Conservation (phyloP, 805 yeast genomes). For the Starmerella sirachaensis region DNA sequence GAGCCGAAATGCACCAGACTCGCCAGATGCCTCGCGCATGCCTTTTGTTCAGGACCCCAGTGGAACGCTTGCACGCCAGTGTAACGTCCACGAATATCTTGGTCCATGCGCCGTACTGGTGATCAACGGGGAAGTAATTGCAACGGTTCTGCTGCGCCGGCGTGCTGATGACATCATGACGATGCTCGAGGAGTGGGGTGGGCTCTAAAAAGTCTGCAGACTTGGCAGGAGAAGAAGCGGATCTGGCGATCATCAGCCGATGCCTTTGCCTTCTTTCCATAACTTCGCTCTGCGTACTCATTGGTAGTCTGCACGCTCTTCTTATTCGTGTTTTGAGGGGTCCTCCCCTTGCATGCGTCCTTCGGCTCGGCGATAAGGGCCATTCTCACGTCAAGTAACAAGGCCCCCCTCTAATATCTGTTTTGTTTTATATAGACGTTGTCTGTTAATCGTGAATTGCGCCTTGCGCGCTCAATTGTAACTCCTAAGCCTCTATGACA, state of each 20-base stretch:
- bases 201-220: not conserved
- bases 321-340: no score
- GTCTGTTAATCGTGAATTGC: no score
- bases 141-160: slow-evolving; percentile 21
- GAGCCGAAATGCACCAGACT: slow-evolving; percentile 6
- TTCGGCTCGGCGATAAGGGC: no score
- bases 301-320: no score
- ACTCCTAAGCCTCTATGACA: no score
- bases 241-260: not conserved
- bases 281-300: no score
- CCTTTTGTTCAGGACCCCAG: slow-evolving; percentile 22
- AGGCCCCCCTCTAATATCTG: no score
- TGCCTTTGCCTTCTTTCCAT: not conserved
- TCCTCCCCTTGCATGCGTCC: no score
- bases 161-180: slow-evolving; percentile 7
- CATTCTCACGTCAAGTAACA: no score
- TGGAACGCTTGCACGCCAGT: slow-evolving; percentile 24
- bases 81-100: slow-evolving; percentile 26
- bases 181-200: slow-evolving; percentile 8
- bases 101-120: slow-evolving; percentile 29
- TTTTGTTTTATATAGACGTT: no score
- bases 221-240: not conserved
- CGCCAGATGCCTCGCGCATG: slow-evolving; percentile 4
- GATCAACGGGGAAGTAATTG: slow-evolving; percentile 20
- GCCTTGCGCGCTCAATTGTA: no score